These are phyloP conservation scores for Aspergillus aculeatus DNA, from an alignment of 2,329 filamentous ascomycete species.

Conservation along the genomic window DNA sequence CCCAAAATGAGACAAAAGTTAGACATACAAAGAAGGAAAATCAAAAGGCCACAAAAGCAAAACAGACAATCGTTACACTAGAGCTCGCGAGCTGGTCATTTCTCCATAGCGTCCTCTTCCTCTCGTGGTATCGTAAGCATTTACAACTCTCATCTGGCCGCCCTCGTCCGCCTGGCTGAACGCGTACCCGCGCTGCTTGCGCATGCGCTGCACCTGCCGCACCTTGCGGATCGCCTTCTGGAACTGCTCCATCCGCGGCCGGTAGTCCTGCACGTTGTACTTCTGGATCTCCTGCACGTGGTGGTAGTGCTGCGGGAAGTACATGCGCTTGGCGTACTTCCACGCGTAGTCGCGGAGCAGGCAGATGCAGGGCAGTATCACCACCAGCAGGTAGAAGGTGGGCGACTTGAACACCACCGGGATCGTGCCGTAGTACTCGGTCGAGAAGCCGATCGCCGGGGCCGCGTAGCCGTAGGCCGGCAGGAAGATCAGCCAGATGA, in stretches of 20 bases:
- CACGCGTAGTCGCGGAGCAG: conserved; percentile 86
- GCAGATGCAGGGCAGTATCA: conserved; percentile 77
- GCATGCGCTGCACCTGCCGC: conserved; percentile 96
- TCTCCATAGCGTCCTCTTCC: conserved; percentile 90
- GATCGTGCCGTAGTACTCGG: conserved; percentile 81
- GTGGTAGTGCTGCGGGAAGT: conserved; percentile 91
- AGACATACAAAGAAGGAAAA: conserved; percentile 10
- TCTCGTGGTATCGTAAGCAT: conserved; percentile 96
- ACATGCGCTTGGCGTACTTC: conserved; percentile 99
- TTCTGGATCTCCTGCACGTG: conserved; percentile 99
- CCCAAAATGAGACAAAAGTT: conserved; percentile 4
- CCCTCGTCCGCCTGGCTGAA: conserved; percentile 97
- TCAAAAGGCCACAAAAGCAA: neutral
- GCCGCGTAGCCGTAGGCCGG: conserved; percentile 84
- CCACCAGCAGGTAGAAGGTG: conserved; percentile 86
- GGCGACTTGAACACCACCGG: conserved; percentile 76
- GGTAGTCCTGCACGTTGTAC: conserved; percentile 99
- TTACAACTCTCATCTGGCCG: conserved; percentile 82
- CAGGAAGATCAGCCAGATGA: conserved; percentile 87
- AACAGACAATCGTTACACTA: conserved; percentile 22
- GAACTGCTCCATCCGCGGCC: conserved; percentile 98
- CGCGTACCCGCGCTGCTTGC: conserved; percentile 96
- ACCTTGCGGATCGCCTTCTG: conserved; percentile 99
- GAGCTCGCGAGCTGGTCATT: conserved; percentile 67
- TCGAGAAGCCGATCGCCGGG: conserved; percentile 75